These are phyloP conservation scores for Leishmania lainsoni DNA, from an alignment of 208 protist species.

Conservation along the genomic window DNA sequence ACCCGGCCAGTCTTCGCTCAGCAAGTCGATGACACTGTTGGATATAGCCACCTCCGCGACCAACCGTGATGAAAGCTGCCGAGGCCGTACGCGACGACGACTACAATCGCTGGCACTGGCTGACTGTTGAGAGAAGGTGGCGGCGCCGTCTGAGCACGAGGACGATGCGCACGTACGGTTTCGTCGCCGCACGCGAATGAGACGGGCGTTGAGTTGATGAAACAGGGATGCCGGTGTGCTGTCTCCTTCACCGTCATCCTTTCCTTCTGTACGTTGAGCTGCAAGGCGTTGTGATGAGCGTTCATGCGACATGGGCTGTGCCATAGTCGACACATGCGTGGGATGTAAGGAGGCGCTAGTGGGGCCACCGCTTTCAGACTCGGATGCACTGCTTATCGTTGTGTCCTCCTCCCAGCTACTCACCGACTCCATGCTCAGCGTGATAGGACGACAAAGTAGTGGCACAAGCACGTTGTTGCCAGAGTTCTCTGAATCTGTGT, in stretches of 20 bases:
- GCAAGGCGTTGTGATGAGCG: not conserved
- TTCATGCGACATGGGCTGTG: not conserved
- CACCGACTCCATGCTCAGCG: constrained; percentile 30
- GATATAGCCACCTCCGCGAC: not conserved
- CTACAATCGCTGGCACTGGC: not conserved
- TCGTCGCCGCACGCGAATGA: constrained; percentile 6
- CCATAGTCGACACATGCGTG: not conserved
- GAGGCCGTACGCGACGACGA: not conserved
- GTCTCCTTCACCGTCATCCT: not conserved
- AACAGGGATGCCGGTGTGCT: not conserved
- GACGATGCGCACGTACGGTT: constrained; percentile 5
- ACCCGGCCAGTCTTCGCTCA: constrained; percentile 3
- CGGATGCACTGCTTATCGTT: not conserved
- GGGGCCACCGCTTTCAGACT: not conserved
- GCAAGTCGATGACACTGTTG: constrained; percentile 2
- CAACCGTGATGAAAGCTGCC: not conserved
- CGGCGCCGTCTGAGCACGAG: not conserved
- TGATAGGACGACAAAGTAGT: not conserved
- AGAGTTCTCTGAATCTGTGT: not conserved
- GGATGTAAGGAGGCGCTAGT: not conserved
- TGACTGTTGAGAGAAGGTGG: not conserved
- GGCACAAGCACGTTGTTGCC: not conserved
- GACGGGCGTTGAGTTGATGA: constrained; percentile 12
- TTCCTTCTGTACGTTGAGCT: not conserved
- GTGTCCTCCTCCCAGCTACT: constrained; percentile 28